Base-by-base conservation (phyloP, 2,329 filamentous ascomycete genomes). In the Colletotrichum horii region DNA sequence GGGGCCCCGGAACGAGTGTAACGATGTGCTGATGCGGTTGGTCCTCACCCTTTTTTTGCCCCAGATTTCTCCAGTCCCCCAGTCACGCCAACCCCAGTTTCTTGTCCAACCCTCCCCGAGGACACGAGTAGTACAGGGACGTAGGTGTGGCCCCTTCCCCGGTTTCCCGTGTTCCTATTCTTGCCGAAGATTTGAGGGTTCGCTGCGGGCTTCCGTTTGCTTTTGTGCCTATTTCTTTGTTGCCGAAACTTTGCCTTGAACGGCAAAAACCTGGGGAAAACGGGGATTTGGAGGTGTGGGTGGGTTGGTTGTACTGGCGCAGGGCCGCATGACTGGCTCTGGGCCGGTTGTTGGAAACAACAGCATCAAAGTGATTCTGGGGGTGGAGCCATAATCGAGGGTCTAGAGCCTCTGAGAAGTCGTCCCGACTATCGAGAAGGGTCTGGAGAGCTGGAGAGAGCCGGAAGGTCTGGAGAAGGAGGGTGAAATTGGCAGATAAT, bases 191-290 rank as follows among this genome's bases (percentile, higher is more conserved):
- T 34, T 58, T 58, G 43, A 22, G n/a, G 36, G 15, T 65, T n/a
- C 43, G 70, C 65, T 34, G 32, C 14, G 43, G 30, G 28, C 43
- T 62, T 15, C n/a, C 19, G 8, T 43, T 24, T 19, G 48, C 22
- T 36, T 43, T 58, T 32, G 6, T 22, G 30, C 26, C 34, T 8
- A 9, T 48, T 60, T 24, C 14, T 52, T 60, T 52, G 71, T 60
- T 69, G 43, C 22, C 70, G 24, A 62, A 43, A 52, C n/a, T 58
- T 52, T 60, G 22, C 34, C 61, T 22, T 58, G 52, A 56, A 24
- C 36, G 55, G 36, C 22, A 52, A 52, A 69, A 77, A 72, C n/a
- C 72, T 65, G 72, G 75, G 72, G 75, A 65, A 77, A 76, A 22
- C 66, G 52, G 71, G 66, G 43, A 28, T n/a, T 69, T 58, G 48